These are phyloP conservation scores for Penicillium capsulatum DNA, from an alignment of 2,329 filamentous ascomycete genomes.

Conservation along the genomic window DNA sequence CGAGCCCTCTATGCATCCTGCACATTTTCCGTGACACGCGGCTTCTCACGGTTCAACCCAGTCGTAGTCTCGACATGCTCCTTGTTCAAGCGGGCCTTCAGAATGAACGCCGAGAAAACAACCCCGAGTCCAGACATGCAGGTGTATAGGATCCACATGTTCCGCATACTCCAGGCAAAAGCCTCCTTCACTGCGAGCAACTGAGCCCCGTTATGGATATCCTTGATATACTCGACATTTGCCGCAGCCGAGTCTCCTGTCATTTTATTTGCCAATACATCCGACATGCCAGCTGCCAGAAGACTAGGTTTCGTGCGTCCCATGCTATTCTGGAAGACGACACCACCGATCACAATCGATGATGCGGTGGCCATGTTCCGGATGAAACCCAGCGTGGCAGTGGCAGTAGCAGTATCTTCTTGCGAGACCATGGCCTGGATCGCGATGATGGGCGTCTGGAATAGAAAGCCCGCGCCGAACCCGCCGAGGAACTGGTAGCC, in stretches of 20 bases:
- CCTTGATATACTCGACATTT: slow-evolving; percentile 43
- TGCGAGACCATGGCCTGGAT: slow-evolving; percentile 52
- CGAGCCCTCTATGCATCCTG: too few relatives aligned
- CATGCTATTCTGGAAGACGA: slow-evolving; percentile 67
- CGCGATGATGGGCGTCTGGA: slow-evolving; percentile 54
- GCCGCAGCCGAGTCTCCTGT: slow-evolving; percentile 46
- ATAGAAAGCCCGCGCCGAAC: slow-evolving; percentile 50
- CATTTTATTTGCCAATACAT: slow-evolving; percentile 24
- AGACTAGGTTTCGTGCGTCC: slow-evolving; percentile 50
- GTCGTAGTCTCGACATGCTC: slow-evolving; percentile 53
- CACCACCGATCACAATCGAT: slow-evolving; percentile 69
- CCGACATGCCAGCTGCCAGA: slow-evolving; percentile 49
- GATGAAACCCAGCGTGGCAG: slow-evolving; percentile 52
- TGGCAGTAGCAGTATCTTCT: slow-evolving; percentile 49
- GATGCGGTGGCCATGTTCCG: slow-evolving; percentile 65
- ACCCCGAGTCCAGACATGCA: slow-evolving; percentile 41
- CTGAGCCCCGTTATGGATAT: slow-evolving; percentile 38
- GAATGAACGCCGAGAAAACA: slow-evolving; percentile 44
- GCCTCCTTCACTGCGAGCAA: slow-evolving; percentile 43
- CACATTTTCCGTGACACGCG: slow-evolving; percentile 7
- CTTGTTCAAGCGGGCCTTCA: slow-evolving; percentile 43
- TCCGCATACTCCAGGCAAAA: slow-evolving; percentile 48
- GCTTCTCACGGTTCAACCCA: slow-evolving; percentile 35
- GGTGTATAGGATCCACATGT: slow-evolving; percentile 50
- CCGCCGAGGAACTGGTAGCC: slow-evolving; percentile 50